Base-by-base conservation (phyloP, 2,329 filamentous ascomycete species). In the Sporothrix dimorphospora region DNA sequence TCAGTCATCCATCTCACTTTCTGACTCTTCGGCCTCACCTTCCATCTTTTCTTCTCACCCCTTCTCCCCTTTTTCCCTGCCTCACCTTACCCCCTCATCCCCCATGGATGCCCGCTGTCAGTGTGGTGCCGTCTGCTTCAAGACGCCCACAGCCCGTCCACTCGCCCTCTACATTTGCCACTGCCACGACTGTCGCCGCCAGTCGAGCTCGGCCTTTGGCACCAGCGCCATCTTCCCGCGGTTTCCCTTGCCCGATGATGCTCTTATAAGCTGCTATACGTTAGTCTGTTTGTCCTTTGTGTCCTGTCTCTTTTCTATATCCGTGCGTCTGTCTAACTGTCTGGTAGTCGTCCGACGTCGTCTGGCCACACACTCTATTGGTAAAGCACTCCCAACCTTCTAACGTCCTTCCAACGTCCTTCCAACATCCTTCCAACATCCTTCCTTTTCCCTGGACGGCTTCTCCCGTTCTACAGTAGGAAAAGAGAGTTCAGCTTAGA, bases 141-240 rank as follows among this genome's bases (percentile, higher is more conserved):
- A 71, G 68, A 77, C 74, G 24, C 75, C 75, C 7, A 72, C 72
- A 2, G 38, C 65, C 2, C 34, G 72, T 49, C 75, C 75, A 27
- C 71, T 77, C 42, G 75, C 75, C 14, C 75, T 77, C 24, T 77
- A 77, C 73, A 74, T 77, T 45, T 77, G 76, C 71, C 76, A 77
- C 70, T 77, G 76, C 68, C 27, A 71, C n/a, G 72, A 73, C 21
- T 77, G 76, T 53, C 76, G 73, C 42, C 75, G 72, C 57, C 75
- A 76, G 67, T 74, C 74, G 9, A 74, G 75, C 69, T 74, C 76
- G 12, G 89, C 90, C 1, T 92, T 91, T 79, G 90, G 90, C 38
- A 87, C 89, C 42, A 90, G 89, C 47, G 90, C 90, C 75, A 91
- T 92, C 73, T 93, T 92, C 76, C 90, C 90, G 0, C 83, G 83